Evolutionary conservation across 2,329 filamentous ascomycete genomes (phyloP).

Genomic region (Coniochaeta prunicola): DNA sequence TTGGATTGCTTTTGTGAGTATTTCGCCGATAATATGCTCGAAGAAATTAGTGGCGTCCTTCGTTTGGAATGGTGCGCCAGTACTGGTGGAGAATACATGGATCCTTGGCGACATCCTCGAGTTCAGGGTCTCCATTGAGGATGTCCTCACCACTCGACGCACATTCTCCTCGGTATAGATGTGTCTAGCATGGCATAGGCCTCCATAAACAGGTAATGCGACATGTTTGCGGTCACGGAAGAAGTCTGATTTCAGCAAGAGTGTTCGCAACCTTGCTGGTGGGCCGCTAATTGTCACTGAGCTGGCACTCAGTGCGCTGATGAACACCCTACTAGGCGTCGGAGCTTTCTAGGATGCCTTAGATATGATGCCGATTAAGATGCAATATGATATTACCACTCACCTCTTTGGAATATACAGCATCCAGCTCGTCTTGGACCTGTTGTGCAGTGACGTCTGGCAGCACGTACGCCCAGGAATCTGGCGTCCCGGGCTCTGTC

Average conservation of each 20-base stretch:
- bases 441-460: constrained; percentile 20
- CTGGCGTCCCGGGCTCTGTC: constrained; percentile 9
- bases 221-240: constrained; percentile 22
- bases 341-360: constrained; percentile 17
- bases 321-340: constrained; percentile 28
- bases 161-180: constrained; percentile 26
- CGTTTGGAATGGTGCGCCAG: constrained; percentile 18
- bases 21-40: constrained; percentile 17
- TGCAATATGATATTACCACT: too few species aligned
- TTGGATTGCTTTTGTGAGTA: constrained; percentile 20
- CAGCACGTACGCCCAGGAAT: constrained; percentile 35
- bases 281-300: constrained; percentile 32
- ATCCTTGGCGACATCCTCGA: constrained; percentile 13
- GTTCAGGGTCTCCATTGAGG: background rate
- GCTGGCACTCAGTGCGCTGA: constrained; percentile 24
- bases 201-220: constrained; percentile 26
- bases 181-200: constrained; percentile 32
- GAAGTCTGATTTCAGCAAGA: constrained; percentile 20
- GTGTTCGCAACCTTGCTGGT: constrained; percentile 19
- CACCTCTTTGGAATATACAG: constrained; percentile 16
- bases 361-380: too few species aligned
- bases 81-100: constrained; percentile 24
- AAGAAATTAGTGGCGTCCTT: constrained; percentile 17
- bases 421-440: constrained; percentile 30
- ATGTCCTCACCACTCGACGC: constrained; percentile 3